These are phyloP conservation scores for Colletotrichum lupini DNA, from an alignment of 2,329 filamentous ascomycete genomes.

Conservation along the genomic window DNA sequence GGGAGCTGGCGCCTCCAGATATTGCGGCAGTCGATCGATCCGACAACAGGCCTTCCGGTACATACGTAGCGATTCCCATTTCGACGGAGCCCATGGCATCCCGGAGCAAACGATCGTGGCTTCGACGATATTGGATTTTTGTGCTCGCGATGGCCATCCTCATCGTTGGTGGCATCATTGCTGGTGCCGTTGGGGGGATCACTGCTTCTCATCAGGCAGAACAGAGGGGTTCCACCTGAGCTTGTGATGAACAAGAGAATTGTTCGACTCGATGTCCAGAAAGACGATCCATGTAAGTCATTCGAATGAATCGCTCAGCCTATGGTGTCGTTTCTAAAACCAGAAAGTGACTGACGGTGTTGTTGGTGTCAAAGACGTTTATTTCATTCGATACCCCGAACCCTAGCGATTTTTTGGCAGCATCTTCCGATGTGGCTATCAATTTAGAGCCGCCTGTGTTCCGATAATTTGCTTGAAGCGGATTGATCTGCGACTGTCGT, in stretches of 20 bases:
- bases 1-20: neutral
- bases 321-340: neutral
- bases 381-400: neutral
- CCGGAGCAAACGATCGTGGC: neutral
- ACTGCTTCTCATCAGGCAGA: constrained; percentile 6
- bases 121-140: constrained; percentile 29
- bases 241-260: neutral
- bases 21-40: neutral
- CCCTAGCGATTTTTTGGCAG: neutral
- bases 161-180: constrained; percentile 23
- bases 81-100: neutral
- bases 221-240: neutral
- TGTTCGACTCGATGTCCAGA: neutral
- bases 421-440: neutral
- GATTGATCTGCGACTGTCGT: too few species aligned
- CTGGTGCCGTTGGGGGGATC: constrained; percentile 24
- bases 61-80: constrained; percentile 23
- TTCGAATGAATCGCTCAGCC: neutral
- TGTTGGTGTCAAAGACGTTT: neutral
- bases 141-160: constrained; percentile 27
- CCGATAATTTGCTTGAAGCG: too few species aligned
- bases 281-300: neutral
- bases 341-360: neutral
- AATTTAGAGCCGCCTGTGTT: too few species aligned
- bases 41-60: constrained; percentile 12